Percentiles rank a stretch among this genome's conserved stretches.
Evolutionary conservation across 495 filamentous ascomycete species (phyloP).

Genomic region (Entonaema liquescens): DNA sequence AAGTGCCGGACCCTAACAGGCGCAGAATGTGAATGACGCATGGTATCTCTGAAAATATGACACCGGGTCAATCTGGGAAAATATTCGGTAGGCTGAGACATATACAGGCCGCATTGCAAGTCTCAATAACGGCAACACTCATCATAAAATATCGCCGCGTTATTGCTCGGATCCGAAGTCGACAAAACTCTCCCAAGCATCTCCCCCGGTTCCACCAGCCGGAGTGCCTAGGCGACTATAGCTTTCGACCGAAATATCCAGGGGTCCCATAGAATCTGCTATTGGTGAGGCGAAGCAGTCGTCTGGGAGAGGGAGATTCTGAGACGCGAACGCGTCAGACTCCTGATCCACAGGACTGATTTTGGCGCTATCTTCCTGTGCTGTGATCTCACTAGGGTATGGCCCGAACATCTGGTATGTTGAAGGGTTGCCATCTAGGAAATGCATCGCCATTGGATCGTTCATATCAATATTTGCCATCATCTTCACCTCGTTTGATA

Average conservation of each 20-base stretch:
- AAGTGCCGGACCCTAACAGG: slow-evolving; percentile 26
- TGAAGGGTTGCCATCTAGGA: slow-evolving; percentile 24
- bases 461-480: slow-evolving; percentile 41
- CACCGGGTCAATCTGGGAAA: not conserved
- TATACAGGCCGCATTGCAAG: slow-evolving; percentile 2
- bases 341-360: not conserved
- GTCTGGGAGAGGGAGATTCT: slow-evolving; percentile 1
- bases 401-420: slow-evolving; percentile 24
- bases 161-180: slow-evolving; percentile 42
- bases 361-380: not conserved
- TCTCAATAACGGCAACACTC: not conserved
- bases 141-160: not conserved
- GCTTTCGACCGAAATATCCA: slow-evolving; percentile 13
- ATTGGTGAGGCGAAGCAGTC: slow-evolving; percentile 23
- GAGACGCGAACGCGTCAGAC: not conserved
- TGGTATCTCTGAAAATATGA: slow-evolving; percentile 2
- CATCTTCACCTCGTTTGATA: slow-evolving; percentile 44
- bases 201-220: slow-evolving; percentile 9
- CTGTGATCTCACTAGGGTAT: slow-evolving; percentile 5
- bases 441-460: slow-evolving; percentile 41
- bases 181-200: slow-evolving; percentile 44
- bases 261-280: slow-evolving; percentile 5
- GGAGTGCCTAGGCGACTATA: slow-evolving; percentile 34
- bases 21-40: slow-evolving; percentile 8
- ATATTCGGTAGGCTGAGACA: not conserved